Conservation (phyloP, 805 yeast species). For the Priceomyces medius region DNA sequence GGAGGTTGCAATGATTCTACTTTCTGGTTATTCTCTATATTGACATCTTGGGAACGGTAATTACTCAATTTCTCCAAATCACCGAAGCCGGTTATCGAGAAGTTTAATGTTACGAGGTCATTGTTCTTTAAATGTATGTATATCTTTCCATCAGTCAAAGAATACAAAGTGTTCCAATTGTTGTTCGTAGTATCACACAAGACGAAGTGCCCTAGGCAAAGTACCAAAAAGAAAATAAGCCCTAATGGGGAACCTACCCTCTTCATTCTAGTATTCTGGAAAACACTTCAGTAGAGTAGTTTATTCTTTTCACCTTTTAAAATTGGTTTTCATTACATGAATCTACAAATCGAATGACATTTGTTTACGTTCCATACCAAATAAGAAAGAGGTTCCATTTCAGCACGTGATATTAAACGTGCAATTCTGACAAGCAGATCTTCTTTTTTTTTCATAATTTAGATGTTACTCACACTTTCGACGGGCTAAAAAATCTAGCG, state of each 20-base stretch:
- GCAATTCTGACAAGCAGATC: background rate
- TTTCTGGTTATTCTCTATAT: constrained; percentile 20
- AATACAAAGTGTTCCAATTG: constrained; percentile 36
- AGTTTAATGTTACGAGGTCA: constrained; percentile 35
- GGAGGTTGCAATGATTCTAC: constrained; percentile 26
- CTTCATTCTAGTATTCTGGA: background rate
- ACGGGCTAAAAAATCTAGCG: background rate
- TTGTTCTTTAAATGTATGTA: constrained; percentile 37
- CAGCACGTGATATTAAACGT: constrained; percentile 3
- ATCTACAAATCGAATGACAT: too few relatives aligned
- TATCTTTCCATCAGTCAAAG: constrained; percentile 30
- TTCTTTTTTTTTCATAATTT: background rate
- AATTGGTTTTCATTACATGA: too few relatives aligned
- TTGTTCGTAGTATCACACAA: background rate
- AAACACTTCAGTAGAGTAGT: too few relatives aligned
- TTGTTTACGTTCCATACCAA: background rate
- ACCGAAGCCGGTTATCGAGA: constrained; percentile 32
- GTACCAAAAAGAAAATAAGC: background rate
- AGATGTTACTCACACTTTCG: constrained; percentile 7
- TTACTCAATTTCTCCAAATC: constrained; percentile 6
- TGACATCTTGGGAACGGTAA: constrained; percentile 13
- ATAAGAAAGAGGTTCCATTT: background rate
- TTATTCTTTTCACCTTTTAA: too few relatives aligned
- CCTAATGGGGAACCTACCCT: background rate
- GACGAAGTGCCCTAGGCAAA: background rate